phyloP scores from a whole-genome alignment of 129 eudicot genomes.

The Pseudognaphalium luteoalbum region DNA sequence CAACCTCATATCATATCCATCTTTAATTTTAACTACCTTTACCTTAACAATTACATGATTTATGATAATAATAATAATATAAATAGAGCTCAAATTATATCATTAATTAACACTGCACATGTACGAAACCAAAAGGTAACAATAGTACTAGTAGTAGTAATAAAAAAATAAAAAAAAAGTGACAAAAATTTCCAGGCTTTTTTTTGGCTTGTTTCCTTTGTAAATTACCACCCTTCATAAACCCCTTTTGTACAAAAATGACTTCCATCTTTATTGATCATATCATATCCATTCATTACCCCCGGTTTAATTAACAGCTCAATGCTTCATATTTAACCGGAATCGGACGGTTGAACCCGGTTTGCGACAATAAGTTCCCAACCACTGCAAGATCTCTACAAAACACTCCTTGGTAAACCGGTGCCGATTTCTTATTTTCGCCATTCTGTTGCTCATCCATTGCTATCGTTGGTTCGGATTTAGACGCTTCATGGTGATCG shows the following conservation, averaged over 20 bases:
- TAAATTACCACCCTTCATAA: slow-evolving; percentile 23
- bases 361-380: slow-evolving; percentile 75
- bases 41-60: no score
- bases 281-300: background rate
- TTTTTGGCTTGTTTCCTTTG: slow-evolving; percentile 25
- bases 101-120: slow-evolving; percentile 41
- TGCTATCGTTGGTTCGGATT: slow-evolving; percentile 8
- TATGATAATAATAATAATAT: background rate
- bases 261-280: slow-evolving; percentile 32
- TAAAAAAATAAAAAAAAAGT: background rate
- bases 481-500: slow-evolving; percentile 32
- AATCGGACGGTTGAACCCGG: slow-evolving; percentile 65
- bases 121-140: slow-evolving; percentile 34
- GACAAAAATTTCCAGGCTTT: slow-evolving; percentile 59
- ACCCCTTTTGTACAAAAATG: slow-evolving; percentile 47
- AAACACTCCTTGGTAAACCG: slow-evolving; percentile 83
- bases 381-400: slow-evolving; percentile 88
- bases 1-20: background rate
- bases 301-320: slow-evolving; percentile 50
- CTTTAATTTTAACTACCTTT: no score
- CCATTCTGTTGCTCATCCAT: slow-evolving; percentile 9
- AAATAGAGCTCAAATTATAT: background rate
- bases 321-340: slow-evolving; percentile 78
- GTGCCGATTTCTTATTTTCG: slow-evolving; percentile 37
- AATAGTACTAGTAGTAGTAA: slow-evolving; percentile 6